Conservation (phyloP, 805 yeast species). For the Pichia scutulata region DNA sequence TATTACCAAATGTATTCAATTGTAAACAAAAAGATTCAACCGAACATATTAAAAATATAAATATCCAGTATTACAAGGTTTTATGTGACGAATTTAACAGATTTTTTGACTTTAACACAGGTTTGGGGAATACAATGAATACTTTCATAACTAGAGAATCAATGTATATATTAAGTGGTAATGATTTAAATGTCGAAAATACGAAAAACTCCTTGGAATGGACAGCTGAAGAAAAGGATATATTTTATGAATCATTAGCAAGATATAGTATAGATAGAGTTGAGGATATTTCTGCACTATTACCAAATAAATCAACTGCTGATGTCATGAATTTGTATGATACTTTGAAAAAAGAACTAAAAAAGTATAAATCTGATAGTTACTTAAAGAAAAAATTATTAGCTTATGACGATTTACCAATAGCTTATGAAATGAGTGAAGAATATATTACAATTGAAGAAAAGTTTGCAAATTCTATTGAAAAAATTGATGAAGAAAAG, state of each 20-base stretch:
- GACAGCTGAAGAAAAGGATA: constrained; percentile 42
- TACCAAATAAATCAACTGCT: constrained; percentile 35
- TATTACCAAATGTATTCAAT: background rate
- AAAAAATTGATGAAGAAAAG: constrained; percentile 1
- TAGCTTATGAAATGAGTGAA: constrained; percentile 44
- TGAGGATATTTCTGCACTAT: constrained; percentile 31
- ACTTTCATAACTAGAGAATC: background rate
- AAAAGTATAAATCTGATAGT: constrained; percentile 19
- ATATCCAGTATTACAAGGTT: constrained; percentile 1
- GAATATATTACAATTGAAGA: constrained; percentile 39
- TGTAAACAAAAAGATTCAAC: background rate
- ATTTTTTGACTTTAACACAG: constrained; percentile 3
- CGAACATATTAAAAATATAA: background rate
- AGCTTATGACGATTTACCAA: constrained; percentile 40
- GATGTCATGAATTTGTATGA: constrained; percentile 43
- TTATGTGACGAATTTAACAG: constrained; percentile 3
- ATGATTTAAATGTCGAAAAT: constrained; percentile 25
- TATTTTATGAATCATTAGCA: constrained; percentile 42
- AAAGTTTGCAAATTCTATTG: constrained; percentile 13
- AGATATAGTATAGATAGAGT: constrained; percentile 42
- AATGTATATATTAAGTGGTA: background rate
- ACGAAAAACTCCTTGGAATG: constrained; percentile 24
- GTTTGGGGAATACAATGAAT: constrained; percentile 1
- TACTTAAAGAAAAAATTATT: constrained; percentile 20
- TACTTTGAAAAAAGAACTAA: constrained; percentile 27